phyloP scores from a whole-genome alignment of 1,284 basidiomycete genomes.

The Somion occarium region DNA sequence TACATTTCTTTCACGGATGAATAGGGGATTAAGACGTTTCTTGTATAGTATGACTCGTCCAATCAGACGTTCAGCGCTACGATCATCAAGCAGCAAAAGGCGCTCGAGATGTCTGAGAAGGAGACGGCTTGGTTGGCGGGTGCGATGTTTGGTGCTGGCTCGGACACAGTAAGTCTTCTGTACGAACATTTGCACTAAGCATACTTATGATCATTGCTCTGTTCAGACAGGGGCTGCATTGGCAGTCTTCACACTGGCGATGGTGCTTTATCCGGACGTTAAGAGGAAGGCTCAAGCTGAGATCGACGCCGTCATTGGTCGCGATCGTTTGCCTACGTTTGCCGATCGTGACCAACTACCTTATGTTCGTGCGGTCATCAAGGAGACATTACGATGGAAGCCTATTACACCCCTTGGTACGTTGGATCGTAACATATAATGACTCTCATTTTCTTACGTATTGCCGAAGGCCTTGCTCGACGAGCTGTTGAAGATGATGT shows the following conservation, averaged over 20 bases:
- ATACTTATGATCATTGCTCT: neutral
- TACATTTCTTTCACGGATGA: neutral
- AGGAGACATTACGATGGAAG: slow-evolving; percentile 24
- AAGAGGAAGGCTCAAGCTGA: slow-evolving; percentile 30
- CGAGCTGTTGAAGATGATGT: slow-evolving; percentile 15
- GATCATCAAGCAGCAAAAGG: neutral
- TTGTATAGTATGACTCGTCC: neutral
- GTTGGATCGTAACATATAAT: no score
- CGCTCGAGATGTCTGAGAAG: slow-evolving; percentile 1
- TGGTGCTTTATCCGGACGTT: slow-evolving; percentile 27
- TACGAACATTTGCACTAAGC: slow-evolving; percentile 14
- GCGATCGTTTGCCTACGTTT: slow-evolving; percentile 27
- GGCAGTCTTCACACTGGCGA: slow-evolving; percentile 22
- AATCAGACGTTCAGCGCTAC: slow-evolving; percentile 6
- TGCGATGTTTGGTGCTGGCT: slow-evolving; percentile 5
- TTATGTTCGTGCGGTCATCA: slow-evolving; percentile 29
- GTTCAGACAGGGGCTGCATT: slow-evolving; percentile 2
- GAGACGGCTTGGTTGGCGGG: slow-evolving; percentile 9
- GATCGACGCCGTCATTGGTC: slow-evolving; percentile 33
- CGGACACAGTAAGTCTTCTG: slow-evolving; percentile 5
- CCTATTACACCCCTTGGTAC: slow-evolving; percentile 21
- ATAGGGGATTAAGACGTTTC: neutral
- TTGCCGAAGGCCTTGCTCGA: no score
- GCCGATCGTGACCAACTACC: slow-evolving; percentile 29
- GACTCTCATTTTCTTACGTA: no score